Evolutionary conservation across 2,329 filamentous ascomycete genomes (phyloP), one percentile per base, ranked within the genome.

Genomic region (Macroventuria anomochaeta): DNA sequence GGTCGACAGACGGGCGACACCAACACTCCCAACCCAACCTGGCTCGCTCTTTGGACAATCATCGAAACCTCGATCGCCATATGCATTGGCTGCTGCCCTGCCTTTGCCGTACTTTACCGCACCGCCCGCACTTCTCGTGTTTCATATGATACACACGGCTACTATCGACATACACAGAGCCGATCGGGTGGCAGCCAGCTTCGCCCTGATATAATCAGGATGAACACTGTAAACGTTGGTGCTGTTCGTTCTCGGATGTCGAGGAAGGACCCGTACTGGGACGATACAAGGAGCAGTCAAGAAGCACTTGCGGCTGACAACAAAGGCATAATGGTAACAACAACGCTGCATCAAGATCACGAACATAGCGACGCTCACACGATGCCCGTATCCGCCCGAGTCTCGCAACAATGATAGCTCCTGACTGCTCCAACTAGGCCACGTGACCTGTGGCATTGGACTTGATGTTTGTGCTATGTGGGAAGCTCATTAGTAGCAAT

Each of bases 41-140:
- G 73, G 74, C 55, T 76, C 6, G 64, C 68, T 12, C 39, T 75
- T 3, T 75, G 73, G 73, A 69, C 67, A 4, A 62, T 69, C 2
- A 65, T 75, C 12, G 72, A 76, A 52, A 53, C 61, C 3, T 56
- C 70, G 21, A 69, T 75, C 15, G 72, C 65, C 10, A 52, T 67
- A 17, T 59, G 62, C 23, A 64, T 68, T 39, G 64, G 64, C 20
- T 68, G 64, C 43, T 59, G 58, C 51, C 65, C 64, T 13, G 53
- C 57, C 1, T 69, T 67, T 40, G 58, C 58, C 7, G 56, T 52
- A 15, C 34, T 66, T 12, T 59, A 59, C 20, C 65, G 59, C 29
- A 28, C 33, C 6, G 18, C 55, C 12, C 53, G 49, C n/a, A 58
- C 44, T 12, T 23, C 50, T 18, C 41, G 55, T 23, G 25, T 48